Conservation (phyloP, 495 filamentous ascomycete genomes). For the Lasiosphaeria miniovina region DNA sequence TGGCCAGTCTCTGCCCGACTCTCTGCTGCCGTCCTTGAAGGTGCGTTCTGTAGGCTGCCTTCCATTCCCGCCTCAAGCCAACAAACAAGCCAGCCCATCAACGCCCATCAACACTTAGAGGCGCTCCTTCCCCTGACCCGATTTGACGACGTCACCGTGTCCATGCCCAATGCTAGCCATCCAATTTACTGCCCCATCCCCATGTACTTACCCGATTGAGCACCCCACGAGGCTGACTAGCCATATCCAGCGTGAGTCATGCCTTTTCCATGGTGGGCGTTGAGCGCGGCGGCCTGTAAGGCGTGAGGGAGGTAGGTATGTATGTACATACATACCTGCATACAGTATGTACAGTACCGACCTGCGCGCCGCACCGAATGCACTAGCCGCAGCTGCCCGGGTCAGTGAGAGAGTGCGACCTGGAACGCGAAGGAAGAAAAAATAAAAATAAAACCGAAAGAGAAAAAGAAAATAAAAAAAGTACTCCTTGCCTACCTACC, state of each 20-base stretch:
- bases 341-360: too few species aligned
- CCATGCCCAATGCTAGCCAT: constrained; percentile 31
- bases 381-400: too few species aligned
- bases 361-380: too few species aligned
- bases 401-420: too few species aligned
- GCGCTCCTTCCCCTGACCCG: constrained; percentile 11
- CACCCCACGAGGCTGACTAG: constrained; percentile 24
- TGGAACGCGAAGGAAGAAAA: too few species aligned
- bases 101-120: neutral
- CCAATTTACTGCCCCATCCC: constrained; percentile 9
- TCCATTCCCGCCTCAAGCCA: too few species aligned
- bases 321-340: too few species aligned
- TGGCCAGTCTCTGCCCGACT: constrained; percentile 5
- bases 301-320: constrained; percentile 12
- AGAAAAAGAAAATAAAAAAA: too few species aligned
- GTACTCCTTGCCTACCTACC: too few species aligned
- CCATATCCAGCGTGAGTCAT: constrained; percentile 30
- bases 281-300: neutral
- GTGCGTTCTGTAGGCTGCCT: neutral
- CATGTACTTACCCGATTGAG: constrained; percentile 18
- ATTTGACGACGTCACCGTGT: constrained; percentile 29
- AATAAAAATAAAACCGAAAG: too few species aligned
- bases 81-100: neutral
- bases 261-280: neutral
- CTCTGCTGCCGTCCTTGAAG: neutral